Evolutionary conservation across 108 stramenopile genomes (phyloP).

Genomic region (Nitzschia sp.): DNA sequence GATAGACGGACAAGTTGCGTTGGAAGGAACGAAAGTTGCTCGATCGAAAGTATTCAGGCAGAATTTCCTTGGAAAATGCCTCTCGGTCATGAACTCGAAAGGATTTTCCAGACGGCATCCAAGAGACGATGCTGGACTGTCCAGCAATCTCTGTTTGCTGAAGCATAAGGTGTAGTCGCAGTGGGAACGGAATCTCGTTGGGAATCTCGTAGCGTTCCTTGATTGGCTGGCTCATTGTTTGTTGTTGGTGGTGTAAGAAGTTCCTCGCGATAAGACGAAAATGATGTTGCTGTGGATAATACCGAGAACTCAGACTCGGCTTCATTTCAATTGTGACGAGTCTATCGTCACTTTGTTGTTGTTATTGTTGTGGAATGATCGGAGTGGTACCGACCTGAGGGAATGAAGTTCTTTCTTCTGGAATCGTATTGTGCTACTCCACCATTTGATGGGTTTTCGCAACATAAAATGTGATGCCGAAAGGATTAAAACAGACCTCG

Average conservation of each 20-base stretch:
- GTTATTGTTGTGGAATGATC: too few relatives aligned
- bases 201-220: conserved; percentile 7
- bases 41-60: conserved; percentile 77
- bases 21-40: conserved; percentile 78
- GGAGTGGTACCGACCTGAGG: too few relatives aligned
- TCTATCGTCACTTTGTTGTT: too few relatives aligned
- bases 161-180: conserved; percentile 23
- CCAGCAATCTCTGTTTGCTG: conserved; percentile 13
- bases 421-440: too few relatives aligned
- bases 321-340: too few relatives aligned
- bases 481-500: too few relatives aligned
- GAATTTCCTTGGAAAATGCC: conserved; percentile 46
- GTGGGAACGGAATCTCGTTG: conserved; percentile 16
- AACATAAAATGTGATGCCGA: too few relatives aligned
- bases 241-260: too few relatives aligned
- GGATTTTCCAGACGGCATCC: conserved; percentile 54
- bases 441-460: too few relatives aligned
- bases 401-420: too few relatives aligned
- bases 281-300: background rate
- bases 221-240: too few relatives aligned
- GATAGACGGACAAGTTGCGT: conserved; percentile 54
- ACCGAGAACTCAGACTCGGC: too few relatives aligned
- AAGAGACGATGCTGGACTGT: conserved; percentile 39
- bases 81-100: conserved; percentile 51
- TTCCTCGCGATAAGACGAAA: background rate